Conservation (phyloP, 2,329 filamentous ascomycete species). For the Cucurbitaria berberidis region DNA sequence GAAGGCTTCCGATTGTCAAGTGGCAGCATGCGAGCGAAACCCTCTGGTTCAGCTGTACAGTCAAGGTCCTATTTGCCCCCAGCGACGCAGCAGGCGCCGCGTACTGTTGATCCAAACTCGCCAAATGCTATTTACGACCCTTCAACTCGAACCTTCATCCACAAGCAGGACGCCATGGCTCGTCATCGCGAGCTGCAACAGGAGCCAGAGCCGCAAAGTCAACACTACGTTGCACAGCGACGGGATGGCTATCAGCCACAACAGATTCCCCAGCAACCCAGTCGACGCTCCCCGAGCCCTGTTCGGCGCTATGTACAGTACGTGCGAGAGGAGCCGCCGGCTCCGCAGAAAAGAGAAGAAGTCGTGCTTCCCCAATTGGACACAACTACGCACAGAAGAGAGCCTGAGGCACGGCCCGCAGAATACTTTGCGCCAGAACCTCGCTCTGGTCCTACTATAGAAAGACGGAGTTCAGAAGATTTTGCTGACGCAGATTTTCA, state of each 20-base stretch:
- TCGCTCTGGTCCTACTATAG: constrained; percentile 6
- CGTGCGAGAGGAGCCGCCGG: constrained; percentile 11
- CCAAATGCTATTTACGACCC: constrained; percentile 47
- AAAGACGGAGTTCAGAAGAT: constrained; percentile 49
- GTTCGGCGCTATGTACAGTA: constrained; percentile 17
- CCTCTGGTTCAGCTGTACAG: constrained; percentile 56
- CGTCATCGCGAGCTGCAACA: constrained; percentile 40
- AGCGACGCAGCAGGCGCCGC: constrained; percentile 19
- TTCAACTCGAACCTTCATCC: constrained; percentile 46
- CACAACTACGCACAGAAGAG: constrained; percentile 1
- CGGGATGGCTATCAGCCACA: constrained; percentile 17
- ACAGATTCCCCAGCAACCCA: constrained; percentile 12
- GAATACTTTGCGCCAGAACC: constrained; percentile 8
- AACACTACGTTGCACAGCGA: constrained; percentile 30
- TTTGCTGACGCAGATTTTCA: constrained; percentile 50
- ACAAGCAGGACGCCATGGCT: constrained; percentile 46
- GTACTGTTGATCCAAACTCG: constrained; percentile 45
- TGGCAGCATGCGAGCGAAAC: constrained; percentile 60
- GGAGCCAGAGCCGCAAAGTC: constrained; percentile 27
- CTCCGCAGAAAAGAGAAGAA: constrained; percentile 18
- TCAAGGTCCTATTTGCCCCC: constrained; percentile 22
- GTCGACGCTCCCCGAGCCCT: constrained; percentile 26
- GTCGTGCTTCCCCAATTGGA: constrained; percentile 6
- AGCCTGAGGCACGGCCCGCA: constrained; percentile 13
- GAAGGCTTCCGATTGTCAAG: constrained; percentile 53